phyloP scores from a whole-genome alignment of 2,329 filamentous ascomycete species.

The Talaromyces pinophilus region DNA sequence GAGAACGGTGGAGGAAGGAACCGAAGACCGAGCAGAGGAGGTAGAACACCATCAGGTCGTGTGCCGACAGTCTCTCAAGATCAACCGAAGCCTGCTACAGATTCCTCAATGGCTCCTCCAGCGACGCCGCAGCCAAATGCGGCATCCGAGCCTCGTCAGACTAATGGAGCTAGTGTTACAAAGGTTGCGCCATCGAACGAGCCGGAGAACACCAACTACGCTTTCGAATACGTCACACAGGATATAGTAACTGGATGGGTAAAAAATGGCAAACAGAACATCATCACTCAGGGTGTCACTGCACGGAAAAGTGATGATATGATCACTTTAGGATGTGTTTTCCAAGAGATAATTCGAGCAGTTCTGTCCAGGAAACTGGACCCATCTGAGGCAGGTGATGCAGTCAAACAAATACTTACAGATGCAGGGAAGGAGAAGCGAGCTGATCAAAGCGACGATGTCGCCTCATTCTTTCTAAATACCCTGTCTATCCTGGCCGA shows the following conservation, averaged over 20 bases:
- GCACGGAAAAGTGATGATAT: constrained; percentile 68
- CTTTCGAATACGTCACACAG: constrained; percentile 75
- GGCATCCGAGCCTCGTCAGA: constrained; percentile 31
- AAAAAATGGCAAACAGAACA: constrained; percentile 63
- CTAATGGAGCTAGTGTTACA: constrained; percentile 33
- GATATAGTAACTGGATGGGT: constrained; percentile 68
- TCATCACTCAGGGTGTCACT: constrained; percentile 66
- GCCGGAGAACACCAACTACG: constrained; percentile 52
- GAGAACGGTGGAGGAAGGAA: constrained; percentile 39
- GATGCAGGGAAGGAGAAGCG: constrained; percentile 45
- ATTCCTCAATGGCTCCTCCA: constrained; percentile 38
- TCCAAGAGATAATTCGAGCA: constrained; percentile 81
- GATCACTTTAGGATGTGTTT: constrained; percentile 68
- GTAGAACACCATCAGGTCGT: constrained; percentile 40
- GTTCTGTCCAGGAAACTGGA: constrained; percentile 69
- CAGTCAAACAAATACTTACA: constrained; percentile 72
- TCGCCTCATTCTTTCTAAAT: constrained; percentile 76
- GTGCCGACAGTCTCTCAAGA: constrained; percentile 41
- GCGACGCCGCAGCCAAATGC: constrained; percentile 34
- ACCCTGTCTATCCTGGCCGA: constrained; percentile 78
- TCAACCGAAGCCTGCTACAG: constrained; percentile 33
- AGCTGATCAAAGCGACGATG: constrained; percentile 58
- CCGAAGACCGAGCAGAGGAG: constrained; percentile 42
- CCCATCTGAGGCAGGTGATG: constrained; percentile 67
- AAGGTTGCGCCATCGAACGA: constrained; percentile 28